Conservation (phyloP, 345 rosid genomes). For the Litchi chinensis region DNA sequence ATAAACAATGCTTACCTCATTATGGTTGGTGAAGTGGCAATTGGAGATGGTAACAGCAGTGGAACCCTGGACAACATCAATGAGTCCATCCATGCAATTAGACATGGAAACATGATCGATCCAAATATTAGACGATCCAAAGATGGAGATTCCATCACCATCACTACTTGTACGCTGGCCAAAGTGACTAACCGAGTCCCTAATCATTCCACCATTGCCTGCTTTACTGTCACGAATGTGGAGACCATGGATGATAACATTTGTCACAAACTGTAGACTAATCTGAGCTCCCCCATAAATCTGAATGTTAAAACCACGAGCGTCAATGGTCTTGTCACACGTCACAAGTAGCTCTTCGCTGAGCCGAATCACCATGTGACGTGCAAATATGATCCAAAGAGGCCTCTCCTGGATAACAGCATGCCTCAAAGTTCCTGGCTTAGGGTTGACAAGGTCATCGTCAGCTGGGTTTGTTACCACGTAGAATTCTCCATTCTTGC, state of each 20-base stretch:
- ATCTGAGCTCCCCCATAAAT: slow-evolving; percentile 29
- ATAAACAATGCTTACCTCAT: slow-evolving; percentile 14
- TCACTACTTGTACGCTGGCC: slow-evolving; percentile 33
- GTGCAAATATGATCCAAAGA: slow-evolving; percentile 33
- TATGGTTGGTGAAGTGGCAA: slow-evolving; percentile 42
- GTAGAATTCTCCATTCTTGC: slow-evolving; percentile 20
- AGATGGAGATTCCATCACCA: slow-evolving; percentile 50
- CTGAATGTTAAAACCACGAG: slow-evolving; percentile 27
- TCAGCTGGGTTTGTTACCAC: slow-evolving; percentile 24
- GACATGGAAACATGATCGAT: slow-evolving; percentile 48
- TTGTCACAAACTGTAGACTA: slow-evolving; percentile 22
- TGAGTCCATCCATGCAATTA: slow-evolving; percentile 44
- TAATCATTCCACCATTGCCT: slow-evolving; percentile 30
- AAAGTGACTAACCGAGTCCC: slow-evolving; percentile 28
- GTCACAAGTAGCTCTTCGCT: slow-evolving; percentile 25
- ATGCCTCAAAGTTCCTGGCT: slow-evolving; percentile 29
- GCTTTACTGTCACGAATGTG: slow-evolving; percentile 18
- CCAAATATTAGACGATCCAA: slow-evolving; percentile 40
- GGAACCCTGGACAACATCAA: slow-evolving; percentile 41
- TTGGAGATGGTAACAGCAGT: slow-evolving; percentile 53
- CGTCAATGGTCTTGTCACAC: slow-evolving; percentile 33
- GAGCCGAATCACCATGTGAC: slow-evolving; percentile 26
- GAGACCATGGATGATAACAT: slow-evolving; percentile 34
- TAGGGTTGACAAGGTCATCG: slow-evolving; percentile 29
- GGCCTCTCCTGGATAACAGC: slow-evolving; percentile 33